Evolutionary conservation across 495 filamentous ascomycete genomes (phyloP).

Genomic region (Echria macrotheca): DNA sequence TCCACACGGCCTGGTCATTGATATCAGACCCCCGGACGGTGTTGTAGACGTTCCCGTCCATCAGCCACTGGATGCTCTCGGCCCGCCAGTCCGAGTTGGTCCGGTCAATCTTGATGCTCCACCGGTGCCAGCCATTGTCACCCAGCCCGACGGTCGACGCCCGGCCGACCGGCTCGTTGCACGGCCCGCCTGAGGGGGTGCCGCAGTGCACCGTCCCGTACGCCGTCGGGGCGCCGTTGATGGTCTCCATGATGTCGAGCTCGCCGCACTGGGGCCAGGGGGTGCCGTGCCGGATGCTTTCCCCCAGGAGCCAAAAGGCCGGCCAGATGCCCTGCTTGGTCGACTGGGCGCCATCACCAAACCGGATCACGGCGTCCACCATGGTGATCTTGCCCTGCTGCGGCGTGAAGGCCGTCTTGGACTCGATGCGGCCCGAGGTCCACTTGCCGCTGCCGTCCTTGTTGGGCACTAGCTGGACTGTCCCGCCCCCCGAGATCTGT

Average conservation of each 20-base stretch:
- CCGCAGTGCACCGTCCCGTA: constrained; percentile 50
- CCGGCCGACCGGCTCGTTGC: constrained; percentile 42
- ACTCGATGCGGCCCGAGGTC: constrained; percentile 48
- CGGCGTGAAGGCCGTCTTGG: constrained; percentile 37
- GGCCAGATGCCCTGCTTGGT: constrained; percentile 49
- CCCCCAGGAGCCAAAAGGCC: constrained; percentile 50
- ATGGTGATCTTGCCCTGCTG: constrained; percentile 33
- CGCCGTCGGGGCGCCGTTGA: constrained; percentile 39
- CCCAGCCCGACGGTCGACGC: constrained; percentile 23
- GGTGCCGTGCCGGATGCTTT: constrained; percentile 43
- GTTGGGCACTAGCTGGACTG: constrained; percentile 41
- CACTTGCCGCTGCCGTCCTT: constrained; percentile 36
- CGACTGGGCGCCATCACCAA: constrained; percentile 28
- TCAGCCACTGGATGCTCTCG: constrained; percentile 42
- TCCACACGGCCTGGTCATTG: constrained; percentile 40
- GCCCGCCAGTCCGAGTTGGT: constrained; percentile 33
- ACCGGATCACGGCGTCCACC: constrained; percentile 36
- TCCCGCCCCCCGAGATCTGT: constrained; percentile 42
- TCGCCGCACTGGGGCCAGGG: constrained; percentile 47
- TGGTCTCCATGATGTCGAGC: constrained; percentile 49
- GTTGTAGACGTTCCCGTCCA: constrained; percentile 37
- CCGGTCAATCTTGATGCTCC: constrained; percentile 41
- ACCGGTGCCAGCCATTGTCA: constrained; percentile 41
- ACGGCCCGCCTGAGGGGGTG: constrained; percentile 31
- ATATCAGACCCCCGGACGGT: constrained; percentile 37